Evolutionary conservation across 805 yeast species (phyloP).

Genomic region (Cyberlindnera mrakii): DNA sequence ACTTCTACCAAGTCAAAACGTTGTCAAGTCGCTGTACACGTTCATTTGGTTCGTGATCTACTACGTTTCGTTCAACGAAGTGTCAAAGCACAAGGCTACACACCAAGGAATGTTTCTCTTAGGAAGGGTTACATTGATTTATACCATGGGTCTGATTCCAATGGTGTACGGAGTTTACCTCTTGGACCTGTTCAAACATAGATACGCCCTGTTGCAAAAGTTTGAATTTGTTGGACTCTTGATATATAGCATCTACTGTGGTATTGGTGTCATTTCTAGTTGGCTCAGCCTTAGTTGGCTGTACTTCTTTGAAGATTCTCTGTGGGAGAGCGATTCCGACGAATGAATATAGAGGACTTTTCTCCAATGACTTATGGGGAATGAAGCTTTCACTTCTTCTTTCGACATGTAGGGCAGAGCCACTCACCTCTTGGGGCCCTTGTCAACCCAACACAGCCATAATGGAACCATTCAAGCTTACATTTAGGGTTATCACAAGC

Average conservation of each 20-base stretch:
- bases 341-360: conserved; percentile 1
- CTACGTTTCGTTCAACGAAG: conserved; percentile 65
- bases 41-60: conserved; percentile 81
- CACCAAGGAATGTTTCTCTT: conserved; percentile 52
- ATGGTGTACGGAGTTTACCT: conserved; percentile 44
- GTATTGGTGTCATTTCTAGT: conserved; percentile 74
- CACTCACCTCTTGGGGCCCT: conserved; percentile 61
- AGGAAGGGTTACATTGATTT: conserved; percentile 64
- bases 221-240: conserved; percentile 75
- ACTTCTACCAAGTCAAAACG: conserved; percentile 71
- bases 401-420: conserved; percentile 55
- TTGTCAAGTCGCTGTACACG: conserved; percentile 71
- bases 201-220: conserved; percentile 46
- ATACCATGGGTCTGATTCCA: conserved; percentile 61
- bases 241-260: conserved; percentile 81
- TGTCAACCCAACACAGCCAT: conserved; percentile 64
- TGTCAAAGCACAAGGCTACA: conserved; percentile 35
- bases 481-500: conserved; percentile 84
- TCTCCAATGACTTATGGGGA: not conserved
- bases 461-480: conserved; percentile 73
- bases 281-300: conserved; percentile 90
- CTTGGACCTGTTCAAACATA: conserved; percentile 51
- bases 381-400: conserved; percentile 8
- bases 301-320: conserved; percentile 73
- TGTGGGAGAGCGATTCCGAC: conserved; percentile 38